phyloP scores from a whole-genome alignment of 83 land plant species.

The Picea engelmannii region DNA sequence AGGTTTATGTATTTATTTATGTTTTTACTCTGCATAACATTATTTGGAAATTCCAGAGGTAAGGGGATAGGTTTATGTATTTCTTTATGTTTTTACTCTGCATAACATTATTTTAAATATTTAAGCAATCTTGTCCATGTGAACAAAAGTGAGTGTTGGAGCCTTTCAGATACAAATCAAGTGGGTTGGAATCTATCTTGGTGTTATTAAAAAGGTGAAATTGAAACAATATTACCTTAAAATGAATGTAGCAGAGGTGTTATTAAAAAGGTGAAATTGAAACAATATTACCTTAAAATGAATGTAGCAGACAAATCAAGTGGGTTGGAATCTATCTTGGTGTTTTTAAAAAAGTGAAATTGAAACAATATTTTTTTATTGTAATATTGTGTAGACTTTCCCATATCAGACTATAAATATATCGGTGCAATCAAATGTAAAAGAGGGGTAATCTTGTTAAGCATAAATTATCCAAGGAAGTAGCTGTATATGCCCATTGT shows the following conservation, averaged over 20 bases:
- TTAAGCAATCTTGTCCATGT: constrained; percentile 59
- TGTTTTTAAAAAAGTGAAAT: no score
- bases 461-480: background rate
- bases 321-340: no score
- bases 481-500: background rate
- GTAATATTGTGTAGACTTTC: background rate
- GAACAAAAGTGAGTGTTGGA: constrained; percentile 82
- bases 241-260: no score
- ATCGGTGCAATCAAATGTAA: background rate
- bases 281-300: no score
- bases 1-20: background rate
- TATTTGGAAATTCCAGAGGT: no score
- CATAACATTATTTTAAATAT: constrained; percentile 3
- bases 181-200: constrained; percentile 77
- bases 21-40: background rate
- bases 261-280: no score
- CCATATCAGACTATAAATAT: background rate
- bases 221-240: background rate
- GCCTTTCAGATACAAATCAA: constrained; percentile 87
- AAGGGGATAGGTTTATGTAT: no score
- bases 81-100: no score
- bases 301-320: no score
- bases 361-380: no score
- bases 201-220: constrained; percentile 87
- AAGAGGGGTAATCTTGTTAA: background rate